Evolutionary conservation across 169 alveolate species (phyloP), one percentile per base, ranked within the genome.

Genomic region (Plasmodium cynomolgi): DNA sequence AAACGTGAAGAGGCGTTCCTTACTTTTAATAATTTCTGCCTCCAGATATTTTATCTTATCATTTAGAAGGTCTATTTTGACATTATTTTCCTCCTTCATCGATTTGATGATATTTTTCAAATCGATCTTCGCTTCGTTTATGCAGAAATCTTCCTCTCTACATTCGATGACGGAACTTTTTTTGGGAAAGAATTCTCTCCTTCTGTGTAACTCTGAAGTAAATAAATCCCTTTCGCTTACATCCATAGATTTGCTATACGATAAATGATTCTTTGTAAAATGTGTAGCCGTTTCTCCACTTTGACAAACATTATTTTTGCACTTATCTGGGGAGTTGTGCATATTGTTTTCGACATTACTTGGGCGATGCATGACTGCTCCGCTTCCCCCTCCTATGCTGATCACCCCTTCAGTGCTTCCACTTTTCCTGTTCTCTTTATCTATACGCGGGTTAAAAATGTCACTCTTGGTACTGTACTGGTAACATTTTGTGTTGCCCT

Each of bases 1-100:
- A 37, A 68, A 33, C 31, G 44, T 39, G 73, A 41, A 71, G 54
- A 68, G n/a, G 33, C 39, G 71, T 23, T 84, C 82, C 26, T 84
- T 84, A 62, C 17, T 84, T 84, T 84, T 84, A 84, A 29, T 54
- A 39, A 84, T n/a, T 84, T 71, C 92, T 13, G 41, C 56, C 82
- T 84, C 41, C 75, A 84, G 75, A 84, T 68, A 68, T 84, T 71
- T 84, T 71, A 84, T 84, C 75, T 54, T 71, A 41, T 68, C 56
- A 41, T 84, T 84, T 37, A 84, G 54, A 39, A 84, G 50, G n/a
- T 68, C 56, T 68, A 84, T 71, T 71, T 68, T 84, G 74, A 84
- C 71, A 84, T 84, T 68, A 71, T 84, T 68, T 84, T 84, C 92
- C 47, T 84, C 92, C 50, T 84, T 68, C 41, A 84, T 37, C 15